Conservation (phyloP, 768 basidiomycete species). For the Gyrodon lividus region DNA sequence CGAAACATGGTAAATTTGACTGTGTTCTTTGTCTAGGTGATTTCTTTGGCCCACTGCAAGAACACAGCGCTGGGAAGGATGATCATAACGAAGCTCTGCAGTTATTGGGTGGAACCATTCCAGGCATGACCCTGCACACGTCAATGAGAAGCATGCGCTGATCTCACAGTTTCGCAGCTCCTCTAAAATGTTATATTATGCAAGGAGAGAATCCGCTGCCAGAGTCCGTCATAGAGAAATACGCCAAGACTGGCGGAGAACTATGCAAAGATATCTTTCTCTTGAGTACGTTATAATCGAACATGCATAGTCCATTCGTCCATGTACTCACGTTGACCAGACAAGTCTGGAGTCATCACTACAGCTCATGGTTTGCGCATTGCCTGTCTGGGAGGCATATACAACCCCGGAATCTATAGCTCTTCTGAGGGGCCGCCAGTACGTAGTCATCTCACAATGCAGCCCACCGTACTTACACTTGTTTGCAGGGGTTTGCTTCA, state of each 20-base stretch:
- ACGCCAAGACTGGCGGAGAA: conserved; percentile 74
- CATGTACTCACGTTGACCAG: conserved; percentile 37
- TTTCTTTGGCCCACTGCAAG: conserved; percentile 69
- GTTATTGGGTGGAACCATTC: conserved; percentile 64
- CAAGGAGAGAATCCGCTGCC: conserved; percentile 81
- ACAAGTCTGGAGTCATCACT: conserved; percentile 77
- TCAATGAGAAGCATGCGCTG: not conserved
- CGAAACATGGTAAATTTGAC: conserved; percentile 93
- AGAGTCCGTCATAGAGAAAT: conserved; percentile 67
- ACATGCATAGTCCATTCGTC: not conserved
- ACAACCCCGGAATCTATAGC: conserved; percentile 58
- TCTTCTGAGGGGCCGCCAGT: conserved; percentile 66
- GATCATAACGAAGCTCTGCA: conserved; percentile 53
- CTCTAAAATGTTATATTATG: conserved; percentile 91
- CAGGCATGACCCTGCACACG: conserved; percentile 45
- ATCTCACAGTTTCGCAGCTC: conserved; percentile 49
- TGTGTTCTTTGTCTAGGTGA: conserved; percentile 80
- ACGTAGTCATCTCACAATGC: conserved; percentile 25
- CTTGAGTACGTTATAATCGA: conserved; percentile 67
- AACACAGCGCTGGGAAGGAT: conserved; percentile 25
- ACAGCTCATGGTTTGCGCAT: conserved; percentile 81
- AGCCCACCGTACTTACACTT: not conserved
- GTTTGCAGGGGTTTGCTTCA: conserved; percentile 65
- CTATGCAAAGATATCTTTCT: conserved; percentile 82
- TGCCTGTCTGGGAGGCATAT: conserved; percentile 81